Conservation (phyloP, 106 monocot genomes). For the Agapanthus africanus region DNA sequence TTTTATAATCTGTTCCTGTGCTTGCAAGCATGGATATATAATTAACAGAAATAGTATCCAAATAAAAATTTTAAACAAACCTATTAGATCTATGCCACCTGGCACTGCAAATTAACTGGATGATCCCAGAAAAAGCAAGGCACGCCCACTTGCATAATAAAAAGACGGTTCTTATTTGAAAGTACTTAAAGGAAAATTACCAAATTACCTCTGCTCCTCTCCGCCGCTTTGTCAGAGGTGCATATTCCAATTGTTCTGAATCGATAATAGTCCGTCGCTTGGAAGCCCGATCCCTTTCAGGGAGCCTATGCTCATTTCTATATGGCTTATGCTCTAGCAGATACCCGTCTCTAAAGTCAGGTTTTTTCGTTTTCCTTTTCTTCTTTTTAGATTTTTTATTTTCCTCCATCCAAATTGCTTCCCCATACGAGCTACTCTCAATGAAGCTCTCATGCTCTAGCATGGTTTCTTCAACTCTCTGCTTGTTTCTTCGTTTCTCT, state of each 20-base stretch:
- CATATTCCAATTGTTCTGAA: slow-evolving; percentile 40
- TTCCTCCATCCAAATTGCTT: slow-evolving; percentile 33
- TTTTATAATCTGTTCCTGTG: background rate
- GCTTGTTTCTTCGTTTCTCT: slow-evolving; percentile 39
- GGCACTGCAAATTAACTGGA: background rate
- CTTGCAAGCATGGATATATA: background rate
- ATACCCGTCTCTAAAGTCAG: slow-evolving; percentile 70
- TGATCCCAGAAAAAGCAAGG: background rate
- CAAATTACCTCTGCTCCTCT: slow-evolving; percentile 86
- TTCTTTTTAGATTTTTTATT: slow-evolving; percentile 34
- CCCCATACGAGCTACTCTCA: slow-evolving; percentile 49
- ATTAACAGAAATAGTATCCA: background rate
- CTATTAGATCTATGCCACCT: background rate
- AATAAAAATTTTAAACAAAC: background rate
- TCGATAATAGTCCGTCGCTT: slow-evolving; percentile 57
- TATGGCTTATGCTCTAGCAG: slow-evolving; percentile 49
- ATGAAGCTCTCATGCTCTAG: slow-evolving; percentile 30
- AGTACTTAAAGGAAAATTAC: slow-evolving; percentile 18
- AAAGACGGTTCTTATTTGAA: background rate
- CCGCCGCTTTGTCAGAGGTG: slow-evolving; percentile 59
- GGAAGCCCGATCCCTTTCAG: slow-evolving; percentile 66
- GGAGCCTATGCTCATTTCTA: slow-evolving; percentile 54
- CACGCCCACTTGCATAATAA: background rate
- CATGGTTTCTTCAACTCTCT: slow-evolving; percentile 38
- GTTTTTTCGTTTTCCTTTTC: slow-evolving; percentile 72